Evolutionary conservation across 805 yeast genomes (phyloP).

Genomic region (Spathaspora girioi): DNA sequence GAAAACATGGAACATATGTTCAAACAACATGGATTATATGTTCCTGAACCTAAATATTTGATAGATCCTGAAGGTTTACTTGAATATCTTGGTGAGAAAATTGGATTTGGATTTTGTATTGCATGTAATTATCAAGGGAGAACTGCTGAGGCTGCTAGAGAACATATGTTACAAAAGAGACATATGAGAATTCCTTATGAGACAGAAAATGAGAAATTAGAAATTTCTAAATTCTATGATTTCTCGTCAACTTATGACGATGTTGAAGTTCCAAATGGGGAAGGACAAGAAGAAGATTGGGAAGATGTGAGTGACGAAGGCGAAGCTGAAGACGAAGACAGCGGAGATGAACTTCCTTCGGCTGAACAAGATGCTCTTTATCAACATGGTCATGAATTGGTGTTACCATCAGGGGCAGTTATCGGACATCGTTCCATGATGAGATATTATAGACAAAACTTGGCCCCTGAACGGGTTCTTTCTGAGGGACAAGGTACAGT

Average conservation of each 20-base stretch:
- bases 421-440: conserved; percentile 42
- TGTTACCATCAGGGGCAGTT: conserved; percentile 40
- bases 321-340: conserved; percentile 19
- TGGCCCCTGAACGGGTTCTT: conserved; percentile 40
- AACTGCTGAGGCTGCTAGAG: conserved; percentile 79
- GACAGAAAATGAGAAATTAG: conserved; percentile 67
- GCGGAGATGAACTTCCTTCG: conserved; percentile 26
- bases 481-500: conserved; percentile 47
- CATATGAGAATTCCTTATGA: conserved; percentile 92
- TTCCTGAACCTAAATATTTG: conserved; percentile 78
- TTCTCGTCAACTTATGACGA: conserved; percentile 61
- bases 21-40: conserved; percentile 73
- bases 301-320: conserved; percentile 31
- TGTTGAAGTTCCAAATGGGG: conserved; percentile 3
- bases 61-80: conserved; percentile 69
- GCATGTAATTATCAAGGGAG: conserved; percentile 84
- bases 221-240: conserved; percentile 80
- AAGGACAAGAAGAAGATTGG: conserved; percentile 28
- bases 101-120: conserved; percentile 81
- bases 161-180: conserved; percentile 80
- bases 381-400: conserved; percentile 35
- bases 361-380: conserved; percentile 24
- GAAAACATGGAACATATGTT: conserved; percentile 69
- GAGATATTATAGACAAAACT: conserved; percentile 41
- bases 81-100: conserved; percentile 71